Base-by-base conservation (phyloP, 495 filamentous ascomycete genomes). In the Annulohypoxylon maeteangense region DNA sequence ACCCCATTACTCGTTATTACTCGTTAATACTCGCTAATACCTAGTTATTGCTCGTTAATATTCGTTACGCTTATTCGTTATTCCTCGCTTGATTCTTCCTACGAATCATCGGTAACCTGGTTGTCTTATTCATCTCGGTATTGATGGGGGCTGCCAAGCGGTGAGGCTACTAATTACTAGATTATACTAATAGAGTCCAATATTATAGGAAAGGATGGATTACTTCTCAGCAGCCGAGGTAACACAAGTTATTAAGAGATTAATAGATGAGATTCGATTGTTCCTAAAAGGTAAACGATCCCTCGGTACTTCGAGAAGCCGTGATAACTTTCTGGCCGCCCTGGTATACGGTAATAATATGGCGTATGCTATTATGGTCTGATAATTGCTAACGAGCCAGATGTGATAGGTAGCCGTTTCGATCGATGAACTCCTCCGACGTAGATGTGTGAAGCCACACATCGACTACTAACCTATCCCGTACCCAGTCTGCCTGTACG, bases 291-390 rank as follows among this genome's bases (percentile, higher is more conserved):
- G 18, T n/a, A 48, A 38, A 20, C 23, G 45, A 66, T 66, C 56
- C 40, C 66, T 57, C 62, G 56, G 62, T 71, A 65, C 50, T 62
- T 62, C 54, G 16, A 65, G 8, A 62, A 71, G 36, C 54, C 36
- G 51, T 64, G 12, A 59, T 27, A 23, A 70, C 27, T 34, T 6
- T 2, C 47, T 16, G 16, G 31, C 22, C 56, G 62, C 54, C 62
- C 68, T 38, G 56, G 48, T 20, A 59, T 27, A 45, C 54, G 7
- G 20, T 42, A 25, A 23, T 38, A n/a, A n/a, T n/a, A n/a, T n/a
- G n/a, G n/a, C n/a, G n/a, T n/a, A 47, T 62, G 62, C 47, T 16
- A 38, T 12, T 20, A 62, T 66, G 62, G 57, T 36, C 68, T 66
- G 62, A 66, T 22, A 14, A 22, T 48, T 51, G 56, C 48, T 62